Percentiles rank a stretch among this genome's conserved stretches.
These are phyloP conservation scores for Hanseniaspora gamundiae DNA, from an alignment of 1,139 yeast species.

Conservation along the genomic window DNA sequence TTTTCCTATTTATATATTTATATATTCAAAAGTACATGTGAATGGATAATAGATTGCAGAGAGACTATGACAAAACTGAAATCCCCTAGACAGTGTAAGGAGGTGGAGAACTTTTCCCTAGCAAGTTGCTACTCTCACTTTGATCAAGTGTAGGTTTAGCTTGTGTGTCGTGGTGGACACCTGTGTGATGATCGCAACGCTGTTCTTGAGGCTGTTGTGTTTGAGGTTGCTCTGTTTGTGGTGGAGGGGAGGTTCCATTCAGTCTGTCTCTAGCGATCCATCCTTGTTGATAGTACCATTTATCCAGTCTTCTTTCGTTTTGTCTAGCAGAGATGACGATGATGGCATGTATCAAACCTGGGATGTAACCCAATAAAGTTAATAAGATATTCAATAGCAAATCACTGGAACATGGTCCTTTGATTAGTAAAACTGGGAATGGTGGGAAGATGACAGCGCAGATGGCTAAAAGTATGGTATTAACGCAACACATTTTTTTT, in stretches of 20 bases:
- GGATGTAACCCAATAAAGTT: conserved; percentile 67
- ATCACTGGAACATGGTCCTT: conserved; percentile 23
- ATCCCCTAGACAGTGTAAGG: neutral
- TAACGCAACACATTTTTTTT: conserved; percentile 6
- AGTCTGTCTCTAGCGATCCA: conserved; percentile 21
- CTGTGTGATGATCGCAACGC: neutral
- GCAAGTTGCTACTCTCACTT: neutral
- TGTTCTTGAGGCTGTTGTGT: neutral
- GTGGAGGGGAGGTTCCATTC: conserved; percentile 3
- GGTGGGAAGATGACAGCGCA: conserved; percentile 24
- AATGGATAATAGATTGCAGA: too few species aligned
- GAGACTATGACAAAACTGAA: too few species aligned
- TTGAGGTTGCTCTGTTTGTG: conserved; percentile 2
- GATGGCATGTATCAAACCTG: conserved; percentile 65
- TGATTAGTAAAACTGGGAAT: conserved; percentile 21
- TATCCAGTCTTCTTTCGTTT: conserved; percentile 13
- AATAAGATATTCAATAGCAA: conserved; percentile 62
- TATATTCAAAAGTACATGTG: too few species aligned
- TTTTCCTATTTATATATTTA: neutral
- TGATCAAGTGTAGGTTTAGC: neutral
- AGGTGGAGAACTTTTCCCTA: neutral
- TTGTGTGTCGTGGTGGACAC: neutral
- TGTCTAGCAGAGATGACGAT: conserved; percentile 29
- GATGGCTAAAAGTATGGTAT: conserved; percentile 2
- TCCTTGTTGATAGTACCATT: conserved; percentile 21